phyloP scores from a whole-genome alignment of 2,329 filamentous ascomycete genomes.

The Colletotrichum musicola region DNA sequence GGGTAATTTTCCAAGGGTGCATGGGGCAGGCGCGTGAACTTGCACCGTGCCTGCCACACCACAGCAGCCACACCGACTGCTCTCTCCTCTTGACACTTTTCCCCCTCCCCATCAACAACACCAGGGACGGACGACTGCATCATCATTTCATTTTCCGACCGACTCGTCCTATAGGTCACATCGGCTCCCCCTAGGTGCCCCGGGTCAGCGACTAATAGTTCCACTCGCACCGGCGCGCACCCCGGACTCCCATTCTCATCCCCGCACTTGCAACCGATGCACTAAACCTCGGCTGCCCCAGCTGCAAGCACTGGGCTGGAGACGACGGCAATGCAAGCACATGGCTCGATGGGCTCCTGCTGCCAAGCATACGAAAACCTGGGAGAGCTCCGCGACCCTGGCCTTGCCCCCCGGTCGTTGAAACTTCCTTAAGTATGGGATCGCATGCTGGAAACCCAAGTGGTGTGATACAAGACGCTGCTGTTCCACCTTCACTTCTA shows the following conservation, averaged over 20 bases:
- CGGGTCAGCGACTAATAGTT: neutral
- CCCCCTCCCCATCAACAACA: neutral
- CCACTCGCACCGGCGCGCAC: conserved; percentile 1
- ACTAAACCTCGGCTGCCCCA: conserved; percentile 35
- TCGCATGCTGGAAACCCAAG: neutral
- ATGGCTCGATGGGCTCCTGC: conserved; percentile 13
- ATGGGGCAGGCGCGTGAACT: neutral
- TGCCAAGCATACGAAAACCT: conserved; percentile 1
- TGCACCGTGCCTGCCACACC: conserved; percentile 12
- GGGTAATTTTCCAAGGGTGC: conserved; percentile 14
- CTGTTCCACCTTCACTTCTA: neutral
- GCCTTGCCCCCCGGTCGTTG: conserved; percentile 3
- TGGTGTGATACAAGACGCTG: neutral
- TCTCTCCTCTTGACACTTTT: neutral
- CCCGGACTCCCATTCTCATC: conserved; percentile 8
- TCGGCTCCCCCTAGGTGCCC: neutral
- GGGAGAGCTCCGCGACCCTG: conserved; percentile 15
- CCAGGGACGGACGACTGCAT: neutral
- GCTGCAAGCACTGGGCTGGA: conserved; percentile 5
- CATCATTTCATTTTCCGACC: neutral
- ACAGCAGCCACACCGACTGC: neutral
- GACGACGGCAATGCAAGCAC: neutral
- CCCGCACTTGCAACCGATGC: conserved; percentile 25
- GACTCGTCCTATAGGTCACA: conserved; percentile 23
- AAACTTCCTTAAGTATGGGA: conserved; percentile 25